Conservation (phyloP, 352 stramenopile genomes). For the Pythium rhizo-oryzae region DNA sequence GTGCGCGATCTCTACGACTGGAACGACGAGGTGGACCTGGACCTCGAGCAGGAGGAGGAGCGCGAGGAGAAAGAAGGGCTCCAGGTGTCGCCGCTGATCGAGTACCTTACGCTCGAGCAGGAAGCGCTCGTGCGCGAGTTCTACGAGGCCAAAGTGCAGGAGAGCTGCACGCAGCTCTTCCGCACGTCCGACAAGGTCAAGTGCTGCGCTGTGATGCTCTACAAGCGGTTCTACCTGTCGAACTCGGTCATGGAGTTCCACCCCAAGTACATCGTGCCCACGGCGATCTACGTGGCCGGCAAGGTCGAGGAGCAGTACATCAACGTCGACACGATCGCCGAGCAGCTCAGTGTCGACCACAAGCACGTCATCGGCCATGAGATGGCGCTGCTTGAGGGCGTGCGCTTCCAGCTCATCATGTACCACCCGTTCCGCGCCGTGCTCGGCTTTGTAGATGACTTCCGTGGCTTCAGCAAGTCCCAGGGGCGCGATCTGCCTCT, state of each 20-base stretch:
- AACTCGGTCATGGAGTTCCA: conserved; percentile 91
- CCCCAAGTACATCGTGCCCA: conserved; percentile 84
- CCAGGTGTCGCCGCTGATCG: conserved; percentile 52
- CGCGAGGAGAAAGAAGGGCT: conserved; percentile 55
- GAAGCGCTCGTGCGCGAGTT: conserved; percentile 66
- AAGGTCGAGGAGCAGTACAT: conserved; percentile 93
- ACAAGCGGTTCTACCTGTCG: conserved; percentile 90
- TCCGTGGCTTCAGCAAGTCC: conserved; percentile 72
- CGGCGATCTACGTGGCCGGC: conserved; percentile 86
- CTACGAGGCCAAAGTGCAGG: conserved; percentile 83
- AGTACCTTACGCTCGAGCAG: conserved; percentile 64
- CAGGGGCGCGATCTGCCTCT: conserved; percentile 61
- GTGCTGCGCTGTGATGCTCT: conserved; percentile 82
- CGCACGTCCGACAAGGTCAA: conserved; percentile 89
- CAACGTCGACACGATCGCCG: conserved; percentile 81
- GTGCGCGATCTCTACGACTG: conserved; percentile 67
- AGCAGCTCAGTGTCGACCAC: conserved; percentile 84
- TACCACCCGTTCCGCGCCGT: conserved; percentile 87
- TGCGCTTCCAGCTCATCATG: conserved; percentile 91
- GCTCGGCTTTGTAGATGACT: conserved; percentile 84
- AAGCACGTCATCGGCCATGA: conserved; percentile 88
- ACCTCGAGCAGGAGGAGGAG: conserved; percentile 46
- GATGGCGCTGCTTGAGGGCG: conserved; percentile 86
- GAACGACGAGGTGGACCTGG: conserved; percentile 71
- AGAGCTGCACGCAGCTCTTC: conserved; percentile 86